Evolutionary conservation across 306 rosid genomes (phyloP), one percentile per base, ranked within the genome.

Genomic region (Cucurbita pepo): DNA sequence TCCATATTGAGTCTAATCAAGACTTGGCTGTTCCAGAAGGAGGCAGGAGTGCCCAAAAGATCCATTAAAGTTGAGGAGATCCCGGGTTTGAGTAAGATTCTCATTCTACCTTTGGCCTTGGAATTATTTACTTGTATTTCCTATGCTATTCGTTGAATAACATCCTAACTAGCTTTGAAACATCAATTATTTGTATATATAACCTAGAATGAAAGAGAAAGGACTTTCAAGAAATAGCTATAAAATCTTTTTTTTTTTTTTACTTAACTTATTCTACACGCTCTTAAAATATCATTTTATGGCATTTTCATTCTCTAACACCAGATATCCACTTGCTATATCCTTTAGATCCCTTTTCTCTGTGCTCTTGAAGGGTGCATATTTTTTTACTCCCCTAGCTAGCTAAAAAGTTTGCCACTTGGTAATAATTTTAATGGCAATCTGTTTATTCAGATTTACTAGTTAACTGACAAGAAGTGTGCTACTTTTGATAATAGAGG

Each of bases 41-140:
- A 95, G 80, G 96, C 96, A 70, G 96, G 99, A 65, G 64, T 88
- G 77, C 95, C 99, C 41, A 85, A 85, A 77, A 95, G 82, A 73
- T 70, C 77, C 62, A 21, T 82, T 81, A 86, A 89, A 83, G 88
- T 87, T 43, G 88, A 88, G 80, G 99, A 91, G 58, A 91, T 95
- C 77, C 96, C 96, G 37, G 97, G 97, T 54, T 88, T 95, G 82
- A 84, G 99, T 95, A 83, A 89, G 96, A 80, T 30, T 37, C 7
- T 50, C 54, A 5, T n/a, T 50, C 74, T 50, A 62, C n/a, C 69
- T 45, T 80, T 57, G 76, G 69, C 38, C 71, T 16, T 37, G 30
- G 43, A 62, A n/a, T 8, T n/a, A 38, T 62, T 62, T 5, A 4
- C 48, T 62, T 62, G 16, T 37, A 38, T 8, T 8, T n/a, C 52